Evolutionary conservation across 1,139 yeast genomes (phyloP), one percentile per base, ranked within the genome.

Genomic region (Taphrina betulina): DNA sequence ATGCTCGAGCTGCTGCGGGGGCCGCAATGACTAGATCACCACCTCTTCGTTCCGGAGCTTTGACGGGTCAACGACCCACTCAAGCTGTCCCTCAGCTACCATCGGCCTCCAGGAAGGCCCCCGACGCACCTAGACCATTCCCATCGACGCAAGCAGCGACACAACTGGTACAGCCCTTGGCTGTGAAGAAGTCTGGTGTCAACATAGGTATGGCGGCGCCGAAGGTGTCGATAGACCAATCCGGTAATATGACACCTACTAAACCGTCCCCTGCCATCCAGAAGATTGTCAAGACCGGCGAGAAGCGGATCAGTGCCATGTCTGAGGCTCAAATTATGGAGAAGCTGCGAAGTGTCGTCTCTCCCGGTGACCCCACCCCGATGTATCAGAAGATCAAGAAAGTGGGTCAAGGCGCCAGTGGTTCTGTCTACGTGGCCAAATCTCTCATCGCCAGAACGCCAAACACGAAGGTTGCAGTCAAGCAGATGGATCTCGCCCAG

Each of bases 331-430:
- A 92, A 71, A 79, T 89, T 38, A 80, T 94, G 79, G 83, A 85
- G 42, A 87, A 85, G 67, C 76, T 94, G 64, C 80, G 85, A 62
- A 81, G 88, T 2, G 96, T 90, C 26, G 96, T 94, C 2, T 82
- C 84, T 62, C 79, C 78, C 62, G 78, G 80, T 46, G 95, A 92
- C 70, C 98, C 99, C 14, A 77, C 86, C 4, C 85, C 89, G 31
- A 77, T 82, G 58, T 94, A 88, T 72, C 85, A 84, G 67, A 86
- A 88, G 72, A 78, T 92, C 64, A 94, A 87, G 69, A 89, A 89
- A 67, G 95, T 96, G 2, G 99, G 99, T n/a, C 98, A 94, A 72
- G 99, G 99, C 65, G 99, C 98, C 0, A 82, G 92, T 60, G 99
- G 99, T 16, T 85, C 92, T 1, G 99, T 94, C 20, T 94, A 87